Evolutionary conservation across 2,329 filamentous ascomycete species (phyloP), one percentile per base, ranked within the genome.

Genomic region (Pseudonectria buxi): DNA sequence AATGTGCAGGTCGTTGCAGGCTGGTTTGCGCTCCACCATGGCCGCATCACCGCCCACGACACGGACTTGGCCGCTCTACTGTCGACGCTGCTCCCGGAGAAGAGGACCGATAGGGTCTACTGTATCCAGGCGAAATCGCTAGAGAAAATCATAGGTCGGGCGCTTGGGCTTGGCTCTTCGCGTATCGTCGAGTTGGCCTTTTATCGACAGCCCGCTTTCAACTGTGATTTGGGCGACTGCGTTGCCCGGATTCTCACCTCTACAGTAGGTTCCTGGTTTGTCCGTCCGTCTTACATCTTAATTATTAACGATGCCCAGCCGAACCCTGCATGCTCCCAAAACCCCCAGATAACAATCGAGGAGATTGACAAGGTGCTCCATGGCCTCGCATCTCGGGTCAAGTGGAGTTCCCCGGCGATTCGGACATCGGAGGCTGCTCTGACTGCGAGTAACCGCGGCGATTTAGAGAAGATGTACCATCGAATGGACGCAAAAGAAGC

Each of bases 71-170:
- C 75, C 2, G 81, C 84, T 3, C 62, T 95, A 2, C 65, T 94
- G 0, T 89, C 84, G 2, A 80, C 81, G 3, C 61, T 95, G 1
- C 72, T 94, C 0, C 86, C 88, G 0, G 81, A 88, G 43, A 79
- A 73, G 45, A 72, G 87, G 35, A 80, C 78, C 3, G 87, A 94
- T 53, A 75, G 86, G 18, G 83, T 90, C 2, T 94, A 89, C 55
- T 73, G 70, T 26, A 67, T 94, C 2, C 76, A 85, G 51, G 65
- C 75, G 6, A 54, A 63, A 7, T 69, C 65, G 0, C 66, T 95
- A 1, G 74, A 80, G 37, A 76, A 71, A 33, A 73, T 86, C n/a
- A 69, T 95, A 12, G 74, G 71, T 3, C 74, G 79, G 24, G 74
- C 76, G 14, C 67, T 90, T n/a, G 59, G 71, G 4, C 68, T 94